A percentile compares a stretch with the other conserved stretches of the same genome.
These are phyloP conservation scores for Calocybe gangraenosa DNA, from an alignment of 768 basidiomycete genomes.

Conservation along the genomic window DNA sequence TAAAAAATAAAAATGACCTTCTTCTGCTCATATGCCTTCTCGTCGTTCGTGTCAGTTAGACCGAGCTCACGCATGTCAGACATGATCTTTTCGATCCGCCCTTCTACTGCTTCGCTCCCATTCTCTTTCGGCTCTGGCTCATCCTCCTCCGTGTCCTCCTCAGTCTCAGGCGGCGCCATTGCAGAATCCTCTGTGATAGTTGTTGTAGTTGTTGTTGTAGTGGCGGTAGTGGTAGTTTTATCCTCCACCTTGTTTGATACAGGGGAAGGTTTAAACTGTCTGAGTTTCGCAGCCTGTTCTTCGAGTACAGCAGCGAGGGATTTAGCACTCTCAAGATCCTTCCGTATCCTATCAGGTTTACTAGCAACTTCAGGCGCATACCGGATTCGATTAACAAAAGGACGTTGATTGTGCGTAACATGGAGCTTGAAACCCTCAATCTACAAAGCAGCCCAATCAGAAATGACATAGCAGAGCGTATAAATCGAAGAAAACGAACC, in stretches of 20 bases:
- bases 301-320: conserved; percentile 71
- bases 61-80: conserved; percentile 66
- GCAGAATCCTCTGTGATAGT: conserved; percentile 18
- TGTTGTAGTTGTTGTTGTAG: not conserved
- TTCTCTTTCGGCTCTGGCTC: conserved; percentile 54
- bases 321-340: conserved; percentile 77
- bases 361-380: conserved; percentile 81
- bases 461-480: too few species aligned
- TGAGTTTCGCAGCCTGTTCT: conserved; percentile 56
- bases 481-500: conserved; percentile 39
- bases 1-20: conserved; percentile 45
- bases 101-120: conserved; percentile 78
- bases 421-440: conserved; percentile 95
- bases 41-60: conserved; percentile 53
- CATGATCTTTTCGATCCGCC: conserved; percentile 74
- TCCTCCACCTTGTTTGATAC: conserved; percentile 25
- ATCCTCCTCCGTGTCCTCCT: conserved; percentile 40
- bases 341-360: conserved; percentile 72
- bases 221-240: conserved; percentile 12
- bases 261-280: conserved; percentile 34
- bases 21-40: conserved; percentile 61
- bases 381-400: conserved; percentile 74
- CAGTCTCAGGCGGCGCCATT: conserved; percentile 25
- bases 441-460: too few species aligned
- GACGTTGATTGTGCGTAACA: conserved; percentile 75